phyloP scores from a whole-genome alignment of 441 rosid species.

The Pelargonium fulgidum region DNA sequence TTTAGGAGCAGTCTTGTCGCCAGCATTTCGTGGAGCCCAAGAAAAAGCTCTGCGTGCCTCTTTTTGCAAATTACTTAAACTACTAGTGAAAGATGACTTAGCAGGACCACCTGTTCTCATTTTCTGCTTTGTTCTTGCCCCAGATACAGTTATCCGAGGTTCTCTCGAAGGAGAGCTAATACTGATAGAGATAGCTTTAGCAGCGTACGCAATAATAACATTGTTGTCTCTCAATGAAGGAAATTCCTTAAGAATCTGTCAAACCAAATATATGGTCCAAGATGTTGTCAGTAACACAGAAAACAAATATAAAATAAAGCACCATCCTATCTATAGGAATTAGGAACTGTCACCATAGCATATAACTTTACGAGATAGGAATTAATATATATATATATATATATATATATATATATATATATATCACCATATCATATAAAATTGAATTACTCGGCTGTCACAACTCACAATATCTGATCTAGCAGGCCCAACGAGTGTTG shows the following conservation, averaged over 20 bases:
- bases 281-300: slow-evolving; percentile 6
- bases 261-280: slow-evolving; percentile 22
- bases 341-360: not conserved
- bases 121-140: slow-evolving; percentile 65
- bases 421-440: no score
- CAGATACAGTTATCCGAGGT: slow-evolving; percentile 71
- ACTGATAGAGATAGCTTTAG: slow-evolving; percentile 76
- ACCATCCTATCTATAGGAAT: not conserved
- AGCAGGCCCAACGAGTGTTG: no score
- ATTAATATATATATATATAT: not conserved
- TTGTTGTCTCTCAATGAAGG: slow-evolving; percentile 74
- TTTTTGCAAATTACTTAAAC: slow-evolving; percentile 87
- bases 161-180: slow-evolving; percentile 71
- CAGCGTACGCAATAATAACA: slow-evolving; percentile 72
- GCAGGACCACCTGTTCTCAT: slow-evolving; percentile 45
- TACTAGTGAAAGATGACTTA: slow-evolving; percentile 67
- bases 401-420: no score
- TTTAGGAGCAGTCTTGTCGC: slow-evolving; percentile 65
- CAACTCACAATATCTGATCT: no score
- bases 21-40: slow-evolving; percentile 89
- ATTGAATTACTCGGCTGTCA: no score
- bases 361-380: not conserved
- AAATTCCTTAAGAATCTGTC: slow-evolving; percentile 87
- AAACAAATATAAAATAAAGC: slow-evolving; percentile 1
- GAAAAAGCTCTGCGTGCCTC: slow-evolving; percentile 99